phyloP scores from a whole-genome alignment of 208 protist genomes.

The Leishmania aethiopica region DNA sequence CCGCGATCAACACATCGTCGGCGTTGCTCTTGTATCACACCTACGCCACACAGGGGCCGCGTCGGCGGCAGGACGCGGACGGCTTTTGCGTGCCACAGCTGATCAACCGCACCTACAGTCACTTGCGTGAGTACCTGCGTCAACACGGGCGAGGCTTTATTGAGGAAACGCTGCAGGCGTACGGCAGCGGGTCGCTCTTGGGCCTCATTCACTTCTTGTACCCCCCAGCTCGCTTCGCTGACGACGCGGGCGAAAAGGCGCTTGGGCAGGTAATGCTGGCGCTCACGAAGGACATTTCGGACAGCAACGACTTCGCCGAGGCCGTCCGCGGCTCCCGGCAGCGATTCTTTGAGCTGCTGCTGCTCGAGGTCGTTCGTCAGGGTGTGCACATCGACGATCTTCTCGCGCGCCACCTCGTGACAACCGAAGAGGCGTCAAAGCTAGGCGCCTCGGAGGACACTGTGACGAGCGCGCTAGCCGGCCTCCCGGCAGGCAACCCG shows the following conservation, averaged over 20 bases:
- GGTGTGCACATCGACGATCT: constrained; percentile 74
- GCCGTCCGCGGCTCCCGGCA: constrained; percentile 39
- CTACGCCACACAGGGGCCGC: constrained; percentile 30
- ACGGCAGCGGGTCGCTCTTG: constrained; percentile 23
- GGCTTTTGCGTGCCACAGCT: constrained; percentile 43
- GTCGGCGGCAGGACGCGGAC: constrained; percentile 10
- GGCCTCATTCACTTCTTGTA: constrained; percentile 42
- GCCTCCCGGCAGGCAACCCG: constrained; percentile 16
- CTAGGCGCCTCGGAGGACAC: constrained; percentile 76
- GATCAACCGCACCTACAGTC: constrained; percentile 49
- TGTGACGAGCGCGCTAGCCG: constrained; percentile 48
- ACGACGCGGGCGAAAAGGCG: constrained; percentile 35
- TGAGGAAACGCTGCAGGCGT: constrained; percentile 35
- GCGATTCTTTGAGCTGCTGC: constrained; percentile 76
- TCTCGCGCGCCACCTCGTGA: constrained; percentile 64
- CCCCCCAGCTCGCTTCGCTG: constrained; percentile 18
- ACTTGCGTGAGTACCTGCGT: constrained; percentile 43
- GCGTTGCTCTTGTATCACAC: constrained; percentile 73
- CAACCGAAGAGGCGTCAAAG: constrained; percentile 49
- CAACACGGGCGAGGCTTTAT: constrained; percentile 58
- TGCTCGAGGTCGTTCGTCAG: constrained; percentile 80
- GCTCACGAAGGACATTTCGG: constrained; percentile 51
- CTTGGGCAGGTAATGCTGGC: constrained; percentile 60
- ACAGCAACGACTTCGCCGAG: constrained; percentile 82
- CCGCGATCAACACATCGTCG: constrained; percentile 64